phyloP scores from a whole-genome alignment of 106 monocot genomes.

The Acorus gramineus region DNA sequence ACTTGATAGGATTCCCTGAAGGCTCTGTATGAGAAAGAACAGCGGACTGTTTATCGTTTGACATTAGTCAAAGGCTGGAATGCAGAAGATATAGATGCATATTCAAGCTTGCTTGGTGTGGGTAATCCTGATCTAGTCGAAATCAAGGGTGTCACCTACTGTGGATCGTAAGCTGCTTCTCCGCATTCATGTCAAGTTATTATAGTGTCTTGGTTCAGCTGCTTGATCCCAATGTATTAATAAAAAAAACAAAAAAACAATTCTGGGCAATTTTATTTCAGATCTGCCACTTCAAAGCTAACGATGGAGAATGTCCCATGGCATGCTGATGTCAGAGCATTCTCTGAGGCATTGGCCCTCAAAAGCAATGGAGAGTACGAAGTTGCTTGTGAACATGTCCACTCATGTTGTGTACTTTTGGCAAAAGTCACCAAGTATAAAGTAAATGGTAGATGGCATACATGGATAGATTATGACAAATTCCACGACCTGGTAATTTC shows the following conservation, averaged over 20 bases:
- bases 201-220: too few relatives aligned
- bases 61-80: conserved; percentile 99
- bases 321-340: conserved; percentile 87
- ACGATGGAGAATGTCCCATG: conserved; percentile 99
- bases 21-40: conserved; percentile 66
- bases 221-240: too few relatives aligned
- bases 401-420: conserved; percentile 94
- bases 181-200: background rate
- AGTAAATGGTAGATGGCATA: conserved; percentile 71
- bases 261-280: conserved; percentile 7
- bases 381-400: conserved; percentile 93
- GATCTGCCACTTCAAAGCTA: conserved; percentile 84
- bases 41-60: conserved; percentile 85
- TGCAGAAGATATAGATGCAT: conserved; percentile 85
- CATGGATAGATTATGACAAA: conserved; percentile 94
- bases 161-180: conserved; percentile 79
- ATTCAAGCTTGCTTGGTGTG: conserved; percentile 54
- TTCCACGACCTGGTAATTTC: conserved; percentile 77
- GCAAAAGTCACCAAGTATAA: conserved; percentile 80
- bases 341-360: conserved; percentile 71
- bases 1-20: conserved; percentile 72
- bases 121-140: conserved; percentile 88
- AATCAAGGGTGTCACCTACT: conserved; percentile 98
- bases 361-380: conserved; percentile 82
- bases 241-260: too few relatives aligned